Conservation (phyloP, 2,329 filamentous ascomycete genomes). For the Pyricularia grisea region DNA sequence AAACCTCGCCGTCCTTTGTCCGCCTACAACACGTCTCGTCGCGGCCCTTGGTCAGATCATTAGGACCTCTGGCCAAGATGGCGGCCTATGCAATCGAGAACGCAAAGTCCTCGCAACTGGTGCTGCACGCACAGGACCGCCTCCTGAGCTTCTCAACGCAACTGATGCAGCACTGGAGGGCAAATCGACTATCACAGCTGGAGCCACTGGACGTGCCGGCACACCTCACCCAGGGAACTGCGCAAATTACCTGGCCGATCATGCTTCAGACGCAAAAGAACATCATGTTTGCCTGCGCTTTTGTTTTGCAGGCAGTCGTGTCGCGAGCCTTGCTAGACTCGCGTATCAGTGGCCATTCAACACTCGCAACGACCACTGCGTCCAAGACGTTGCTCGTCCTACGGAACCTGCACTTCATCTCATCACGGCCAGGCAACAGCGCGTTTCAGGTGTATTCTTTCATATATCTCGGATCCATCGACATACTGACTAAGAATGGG, state of each 20-base stretch:
- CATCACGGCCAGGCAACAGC: conserved; percentile 60
- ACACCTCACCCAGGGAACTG: conserved; percentile 55
- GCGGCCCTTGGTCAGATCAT: conserved; percentile 52
- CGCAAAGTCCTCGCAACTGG: conserved; percentile 17
- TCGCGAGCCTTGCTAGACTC: conserved; percentile 50
- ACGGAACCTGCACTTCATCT: conserved; percentile 74
- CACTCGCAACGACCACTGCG: conserved; percentile 45
- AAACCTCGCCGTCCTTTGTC: conserved; percentile 48
- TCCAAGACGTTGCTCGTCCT: conserved; percentile 64
- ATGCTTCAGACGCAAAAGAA: conserved; percentile 71
- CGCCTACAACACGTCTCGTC: conserved; percentile 48
- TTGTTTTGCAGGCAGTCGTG: conserved; percentile 65
- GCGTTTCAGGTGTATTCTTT: conserved; percentile 80
- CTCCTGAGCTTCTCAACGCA: conserved; percentile 58
- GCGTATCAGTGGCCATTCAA: conserved; percentile 27
- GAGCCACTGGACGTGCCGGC: conserved; percentile 46
- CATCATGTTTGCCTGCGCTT: conserved; percentile 65
- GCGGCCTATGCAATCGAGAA: conserved; percentile 55
- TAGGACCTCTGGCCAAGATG: conserved; percentile 58
- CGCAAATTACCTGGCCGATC: conserved; percentile 56
- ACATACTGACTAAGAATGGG: conserved; percentile 67
- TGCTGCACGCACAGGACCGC: conserved; percentile 38
- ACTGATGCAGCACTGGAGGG: conserved; percentile 63
- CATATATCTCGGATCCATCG: conserved; percentile 71
- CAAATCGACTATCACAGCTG: conserved; percentile 58